These are phyloP conservation scores for Bacidia rubella DNA, from an alignment of 495 filamentous ascomycete genomes.

Conservation along the genomic window DNA sequence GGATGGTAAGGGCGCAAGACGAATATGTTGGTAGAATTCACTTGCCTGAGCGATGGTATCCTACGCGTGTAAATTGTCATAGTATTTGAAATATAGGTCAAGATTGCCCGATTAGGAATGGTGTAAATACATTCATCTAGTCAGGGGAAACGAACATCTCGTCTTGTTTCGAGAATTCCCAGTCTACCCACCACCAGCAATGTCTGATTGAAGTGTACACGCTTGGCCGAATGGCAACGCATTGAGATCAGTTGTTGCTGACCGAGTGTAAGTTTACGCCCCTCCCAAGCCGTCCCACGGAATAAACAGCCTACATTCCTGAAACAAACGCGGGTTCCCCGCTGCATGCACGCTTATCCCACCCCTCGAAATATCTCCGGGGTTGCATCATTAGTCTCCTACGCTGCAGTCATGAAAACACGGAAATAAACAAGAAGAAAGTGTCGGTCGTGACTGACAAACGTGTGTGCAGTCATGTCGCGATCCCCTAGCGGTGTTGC, in stretches of 20 bases:
- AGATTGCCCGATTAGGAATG: background rate
- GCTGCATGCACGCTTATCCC: constrained; percentile 8
- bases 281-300: too few species aligned
- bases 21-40: too few species aligned
- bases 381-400: background rate
- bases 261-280: too few species aligned
- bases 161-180: background rate
- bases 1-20: too few species aligned
- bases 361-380: background rate
- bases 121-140: background rate
- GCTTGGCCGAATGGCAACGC: too few species aligned
- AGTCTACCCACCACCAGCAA: too few species aligned
- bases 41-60: too few species aligned
- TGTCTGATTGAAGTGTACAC: too few species aligned
- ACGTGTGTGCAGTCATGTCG: constrained; percentile 30
- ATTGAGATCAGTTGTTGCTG: too few species aligned
- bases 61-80: background rate
- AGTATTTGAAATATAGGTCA: background rate
- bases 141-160: background rate
- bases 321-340: too few species aligned
- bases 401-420: background rate
- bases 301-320: too few species aligned
- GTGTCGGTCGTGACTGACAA: background rate
- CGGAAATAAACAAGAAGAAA: background rate
- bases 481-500: constrained; percentile 42